Evolutionary conservation across 352 stramenopile species (phyloP).

Genomic region (Phytophthora agathidicida): DNA sequence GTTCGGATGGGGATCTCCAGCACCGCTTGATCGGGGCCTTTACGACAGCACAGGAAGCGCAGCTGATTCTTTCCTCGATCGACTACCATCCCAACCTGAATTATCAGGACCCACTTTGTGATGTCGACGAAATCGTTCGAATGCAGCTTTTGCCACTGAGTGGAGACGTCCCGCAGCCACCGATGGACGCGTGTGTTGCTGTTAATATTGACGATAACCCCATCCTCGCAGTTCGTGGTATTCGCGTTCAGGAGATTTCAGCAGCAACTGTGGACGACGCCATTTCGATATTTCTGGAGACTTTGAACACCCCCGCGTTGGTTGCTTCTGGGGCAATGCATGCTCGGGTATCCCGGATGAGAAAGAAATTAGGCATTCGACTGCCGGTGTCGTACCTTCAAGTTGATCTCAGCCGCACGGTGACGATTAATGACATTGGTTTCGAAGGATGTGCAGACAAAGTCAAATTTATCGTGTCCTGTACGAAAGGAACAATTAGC

Average conservation of each 20-base stretch:
- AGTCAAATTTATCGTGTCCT: constrained; percentile 13
- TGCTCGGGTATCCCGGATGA: background rate
- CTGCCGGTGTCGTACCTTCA: constrained; percentile 19
- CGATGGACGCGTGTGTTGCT: constrained; percentile 3
- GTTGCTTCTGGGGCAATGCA: constrained; percentile 11
- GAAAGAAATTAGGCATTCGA: constrained; percentile 19
- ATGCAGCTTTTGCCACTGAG: constrained; percentile 17
- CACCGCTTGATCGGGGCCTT: constrained; percentile 15
- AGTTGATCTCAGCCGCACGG: constrained; percentile 5
- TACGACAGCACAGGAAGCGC: constrained; percentile 34
- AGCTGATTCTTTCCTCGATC: constrained; percentile 34
- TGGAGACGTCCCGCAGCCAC: background rate
- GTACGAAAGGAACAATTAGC: constrained; percentile 7
- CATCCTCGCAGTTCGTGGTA: background rate
- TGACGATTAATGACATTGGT: constrained; percentile 13
- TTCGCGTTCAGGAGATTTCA: constrained; percentile 28
- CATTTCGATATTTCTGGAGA: constrained; percentile 22
- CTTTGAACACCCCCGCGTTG: constrained; percentile 1
- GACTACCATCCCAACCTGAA: constrained; percentile 27
- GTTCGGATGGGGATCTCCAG: background rate
- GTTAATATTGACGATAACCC: background rate
- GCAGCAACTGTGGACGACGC: constrained; percentile 29
- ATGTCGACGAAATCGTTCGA: constrained; percentile 17
- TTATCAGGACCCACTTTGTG: constrained; percentile 20
- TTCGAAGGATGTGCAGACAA: constrained; percentile 18